Evolutionary conservation across 495 filamentous ascomycete species (phyloP).

Genomic region (Aspergillus mulundensis): DNA sequence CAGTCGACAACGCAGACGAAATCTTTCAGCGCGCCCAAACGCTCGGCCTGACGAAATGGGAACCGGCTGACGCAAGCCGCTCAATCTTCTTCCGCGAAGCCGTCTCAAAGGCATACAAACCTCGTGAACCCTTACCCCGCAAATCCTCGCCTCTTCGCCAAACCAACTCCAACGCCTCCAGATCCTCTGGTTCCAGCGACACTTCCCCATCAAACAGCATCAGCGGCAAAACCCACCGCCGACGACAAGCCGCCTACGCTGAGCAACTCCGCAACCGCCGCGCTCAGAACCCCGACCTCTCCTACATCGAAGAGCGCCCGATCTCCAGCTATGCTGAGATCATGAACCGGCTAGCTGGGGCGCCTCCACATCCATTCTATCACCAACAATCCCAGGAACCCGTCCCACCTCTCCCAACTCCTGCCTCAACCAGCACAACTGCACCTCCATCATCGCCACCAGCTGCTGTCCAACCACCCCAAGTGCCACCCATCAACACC

Average conservation of each 20-base stretch:
- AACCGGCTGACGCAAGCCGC: slow-evolving; percentile 45
- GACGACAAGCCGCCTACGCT: slow-evolving; percentile 36
- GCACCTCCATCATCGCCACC: no score
- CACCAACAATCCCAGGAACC: slow-evolving; percentile 3
- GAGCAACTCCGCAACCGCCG: slow-evolving; percentile 38
- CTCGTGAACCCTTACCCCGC: slow-evolving; percentile 31
- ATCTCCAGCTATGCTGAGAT: slow-evolving; percentile 43
- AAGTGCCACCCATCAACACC: not conserved
- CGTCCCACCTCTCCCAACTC: slow-evolving; percentile 7
- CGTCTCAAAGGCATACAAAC: slow-evolving; percentile 55
- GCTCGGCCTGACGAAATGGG: slow-evolving; percentile 56
- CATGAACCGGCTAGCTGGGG: slow-evolving; percentile 29
- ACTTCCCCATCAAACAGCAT: slow-evolving; percentile 3
- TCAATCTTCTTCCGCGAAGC: slow-evolving; percentile 62
- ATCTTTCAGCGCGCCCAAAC: slow-evolving; percentile 51
- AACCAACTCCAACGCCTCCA: slow-evolving; percentile 12
- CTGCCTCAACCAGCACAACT: slow-evolving; percentile 9
- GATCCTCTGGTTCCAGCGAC: slow-evolving; percentile 5
- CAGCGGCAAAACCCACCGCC: slow-evolving; percentile 22
- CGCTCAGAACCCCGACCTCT: slow-evolving; percentile 25
- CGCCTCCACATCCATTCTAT: slow-evolving; percentile 11
- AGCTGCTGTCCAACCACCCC: not conserved
- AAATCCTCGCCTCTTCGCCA: slow-evolving; percentile 1
- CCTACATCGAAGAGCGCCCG: slow-evolving; percentile 41
- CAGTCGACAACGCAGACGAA: slow-evolving; percentile 38